Percentiles rank a stretch among this genome's conserved stretches.
Conservation (phyloP, 1,284 basidiomycete species). For the Leucoagaricus sp. region DNA sequence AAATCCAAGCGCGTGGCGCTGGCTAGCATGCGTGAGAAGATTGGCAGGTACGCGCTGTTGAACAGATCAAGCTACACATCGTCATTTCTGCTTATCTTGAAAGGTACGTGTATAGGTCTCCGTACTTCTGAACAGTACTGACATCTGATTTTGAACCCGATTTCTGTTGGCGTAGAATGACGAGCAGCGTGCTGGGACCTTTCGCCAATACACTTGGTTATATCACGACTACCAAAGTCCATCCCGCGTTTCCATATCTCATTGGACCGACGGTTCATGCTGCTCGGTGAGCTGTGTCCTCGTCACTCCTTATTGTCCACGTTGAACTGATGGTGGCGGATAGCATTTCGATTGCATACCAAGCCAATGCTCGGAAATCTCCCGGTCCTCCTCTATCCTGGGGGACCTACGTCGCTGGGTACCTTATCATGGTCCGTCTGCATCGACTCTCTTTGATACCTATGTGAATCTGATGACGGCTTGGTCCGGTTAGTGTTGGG, state of each 20-base stretch:
- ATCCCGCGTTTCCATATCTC: slow-evolving; percentile 19
- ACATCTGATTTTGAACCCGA: too few relatives aligned
- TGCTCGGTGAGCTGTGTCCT: slow-evolving; percentile 10
- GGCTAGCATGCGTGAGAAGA: too few relatives aligned
- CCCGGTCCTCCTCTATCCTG: slow-evolving; percentile 30
- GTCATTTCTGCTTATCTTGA: too few relatives aligned
- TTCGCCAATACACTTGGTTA: slow-evolving; percentile 5
- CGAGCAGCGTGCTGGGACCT: not conserved
- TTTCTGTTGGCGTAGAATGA: too few relatives aligned
- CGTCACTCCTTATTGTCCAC: not conserved
- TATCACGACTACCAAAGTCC: slow-evolving; percentile 15
- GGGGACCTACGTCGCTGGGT: slow-evolving; percentile 45
- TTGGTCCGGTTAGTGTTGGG: slow-evolving; percentile 41
- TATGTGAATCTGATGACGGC: not conserved
- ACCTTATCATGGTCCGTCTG: slow-evolving; percentile 41
- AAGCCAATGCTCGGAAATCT: slow-evolving; percentile 33
- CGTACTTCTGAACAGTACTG: too few relatives aligned
- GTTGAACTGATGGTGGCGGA: not conserved
- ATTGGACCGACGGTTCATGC: slow-evolving; percentile 19
- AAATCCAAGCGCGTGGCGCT: too few relatives aligned
- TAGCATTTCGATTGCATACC: slow-evolving; percentile 40
- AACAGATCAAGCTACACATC: too few relatives aligned
- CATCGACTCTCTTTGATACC: not conserved
- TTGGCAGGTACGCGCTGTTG: too few relatives aligned
- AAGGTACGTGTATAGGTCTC: too few relatives aligned